Evolutionary conservation across 495 filamentous ascomycete species (phyloP).

Genomic region (Baudoinia panamericana): DNA sequence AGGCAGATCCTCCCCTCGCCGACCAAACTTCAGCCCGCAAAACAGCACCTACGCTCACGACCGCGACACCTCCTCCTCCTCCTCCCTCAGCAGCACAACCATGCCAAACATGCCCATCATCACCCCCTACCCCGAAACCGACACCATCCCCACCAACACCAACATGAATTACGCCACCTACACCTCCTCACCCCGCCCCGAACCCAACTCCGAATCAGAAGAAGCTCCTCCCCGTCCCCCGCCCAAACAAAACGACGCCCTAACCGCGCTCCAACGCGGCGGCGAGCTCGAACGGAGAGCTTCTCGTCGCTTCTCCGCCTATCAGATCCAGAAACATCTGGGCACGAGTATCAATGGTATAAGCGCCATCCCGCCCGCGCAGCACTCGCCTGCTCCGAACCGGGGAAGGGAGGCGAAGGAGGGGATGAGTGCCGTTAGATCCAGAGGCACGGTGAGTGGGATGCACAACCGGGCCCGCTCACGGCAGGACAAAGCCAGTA

Average conservation of each 20-base stretch:
- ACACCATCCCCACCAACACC: conserved; percentile 34
- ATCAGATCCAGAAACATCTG: conserved; percentile 88
- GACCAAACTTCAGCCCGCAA: conserved; percentile 25
- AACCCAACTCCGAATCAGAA: conserved; percentile 31
- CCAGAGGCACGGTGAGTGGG: conserved; percentile 53
- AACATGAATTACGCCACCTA: conserved; percentile 28
- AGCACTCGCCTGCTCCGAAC: conserved; percentile 79
- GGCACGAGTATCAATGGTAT: conserved; percentile 69
- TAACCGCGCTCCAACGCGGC: conserved; percentile 79
- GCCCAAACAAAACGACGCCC: conserved; percentile 74
- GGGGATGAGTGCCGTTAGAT: conserved; percentile 81
- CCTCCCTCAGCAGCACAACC: conserved; percentile 49
- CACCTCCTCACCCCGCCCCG: conserved; percentile 16
- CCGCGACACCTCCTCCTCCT: conserved; percentile 24
- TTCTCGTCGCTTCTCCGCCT: conserved; percentile 82
- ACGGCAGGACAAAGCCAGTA: conserved; percentile 7
- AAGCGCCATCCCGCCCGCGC: conserved; percentile 64
- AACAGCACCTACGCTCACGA: conserved; percentile 33
- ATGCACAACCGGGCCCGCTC: conserved; percentile 45
- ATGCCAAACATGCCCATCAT: conserved; percentile 59
- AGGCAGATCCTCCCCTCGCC: conserved; percentile 25
- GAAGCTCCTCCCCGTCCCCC: conserved; percentile 46
- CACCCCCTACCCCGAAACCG: conserved; percentile 48
- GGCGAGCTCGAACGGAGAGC: conserved; percentile 88
- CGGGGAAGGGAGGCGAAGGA: conserved; percentile 78